Conservation (phyloP, 768 basidiomycete species). For the Boletus insuetus region DNA sequence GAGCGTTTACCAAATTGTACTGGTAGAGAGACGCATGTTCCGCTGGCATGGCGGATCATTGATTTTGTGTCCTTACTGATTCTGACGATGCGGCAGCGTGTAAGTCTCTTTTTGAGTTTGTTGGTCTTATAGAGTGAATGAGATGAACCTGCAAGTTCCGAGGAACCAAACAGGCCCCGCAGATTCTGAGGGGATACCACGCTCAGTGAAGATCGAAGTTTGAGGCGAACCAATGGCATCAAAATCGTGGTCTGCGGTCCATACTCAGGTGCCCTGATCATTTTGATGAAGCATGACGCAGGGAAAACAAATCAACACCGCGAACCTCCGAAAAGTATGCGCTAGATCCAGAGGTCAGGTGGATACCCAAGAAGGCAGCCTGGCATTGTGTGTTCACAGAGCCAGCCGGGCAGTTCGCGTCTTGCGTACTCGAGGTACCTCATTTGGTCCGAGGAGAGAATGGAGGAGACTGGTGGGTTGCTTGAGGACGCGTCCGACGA, state of each 20-base stretch:
- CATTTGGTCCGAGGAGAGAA: too few species aligned
- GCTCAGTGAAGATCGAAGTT: slow-evolving; percentile 57
- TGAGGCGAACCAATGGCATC: slow-evolving; percentile 55
- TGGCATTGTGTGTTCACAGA: slow-evolving; percentile 45
- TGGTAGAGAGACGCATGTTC: slow-evolving; percentile 50
- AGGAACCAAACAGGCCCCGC: slow-evolving; percentile 81
- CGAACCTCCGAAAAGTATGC: slow-evolving; percentile 65
- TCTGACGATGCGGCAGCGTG: too few species aligned
- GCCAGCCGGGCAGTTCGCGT: slow-evolving; percentile 41
- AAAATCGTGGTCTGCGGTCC: slow-evolving; percentile 67
- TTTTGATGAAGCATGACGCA: neutral
- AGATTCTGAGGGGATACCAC: slow-evolving; percentile 73
- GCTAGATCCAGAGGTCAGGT: slow-evolving; percentile 52
- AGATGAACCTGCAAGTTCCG: slow-evolving; percentile 46
- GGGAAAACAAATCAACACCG: neutral
- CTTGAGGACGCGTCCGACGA: too few species aligned
- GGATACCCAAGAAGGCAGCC: slow-evolving; percentile 64
- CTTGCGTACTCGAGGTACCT: too few species aligned
- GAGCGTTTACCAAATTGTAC: slow-evolving; percentile 42
- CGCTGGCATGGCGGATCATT: slow-evolving; percentile 20
- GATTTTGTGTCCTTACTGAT: too few species aligned
- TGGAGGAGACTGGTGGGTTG: too few species aligned
- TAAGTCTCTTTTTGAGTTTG: too few species aligned
- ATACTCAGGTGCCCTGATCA: slow-evolving; percentile 68
- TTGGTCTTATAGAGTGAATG: too few species aligned